phyloP scores from a whole-genome alignment of 495 filamentous ascomycete species.

The Opeltia flavorubescens region DNA sequence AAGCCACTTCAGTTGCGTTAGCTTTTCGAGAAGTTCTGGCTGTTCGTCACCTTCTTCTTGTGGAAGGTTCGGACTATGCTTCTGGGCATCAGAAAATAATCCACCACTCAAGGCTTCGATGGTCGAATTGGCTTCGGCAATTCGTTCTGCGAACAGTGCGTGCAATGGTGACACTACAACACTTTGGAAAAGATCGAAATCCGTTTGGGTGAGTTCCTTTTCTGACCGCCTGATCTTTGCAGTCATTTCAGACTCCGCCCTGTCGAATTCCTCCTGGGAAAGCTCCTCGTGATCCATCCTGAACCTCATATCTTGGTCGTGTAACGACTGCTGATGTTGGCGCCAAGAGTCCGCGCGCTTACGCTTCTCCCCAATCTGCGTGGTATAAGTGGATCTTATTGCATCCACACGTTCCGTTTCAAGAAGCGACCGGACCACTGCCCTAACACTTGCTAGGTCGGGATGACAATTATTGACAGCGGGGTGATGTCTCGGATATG shows the following conservation, averaged over 20 bases:
- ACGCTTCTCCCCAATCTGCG: constrained; percentile 24
- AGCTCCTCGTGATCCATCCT: constrained; percentile 63
- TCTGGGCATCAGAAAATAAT: constrained; percentile 59
- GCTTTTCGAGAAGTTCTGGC: constrained; percentile 82
- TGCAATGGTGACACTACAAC: constrained; percentile 65
- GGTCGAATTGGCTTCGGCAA: constrained; percentile 18
- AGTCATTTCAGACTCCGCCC: constrained; percentile 53
- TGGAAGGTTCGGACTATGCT: constrained; percentile 59
- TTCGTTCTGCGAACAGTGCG: constrained; percentile 43
- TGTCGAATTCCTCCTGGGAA: constrained; percentile 65
- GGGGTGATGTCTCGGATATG: constrained; percentile 85
- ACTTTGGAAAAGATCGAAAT: constrained; percentile 66
- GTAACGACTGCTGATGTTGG: constrained; percentile 33
- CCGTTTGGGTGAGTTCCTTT: constrained; percentile 49
- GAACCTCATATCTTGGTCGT: constrained; percentile 51
- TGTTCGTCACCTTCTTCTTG: constrained; percentile 94
- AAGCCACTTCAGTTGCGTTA: constrained; percentile 93
- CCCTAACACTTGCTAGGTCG: constrained; percentile 63
- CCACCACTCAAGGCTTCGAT: constrained; percentile 44
- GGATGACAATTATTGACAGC: constrained; percentile 94
- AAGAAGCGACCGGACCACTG: constrained; percentile 57
- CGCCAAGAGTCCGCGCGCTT: constrained; percentile 27
- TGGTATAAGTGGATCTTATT: constrained; percentile 45
- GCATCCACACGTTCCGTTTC: constrained; percentile 59
- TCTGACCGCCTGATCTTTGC: constrained; percentile 45